phyloP scores from a whole-genome alignment of 2,329 filamentous ascomycete species.

The Xylariaceae sp. region DNA sequence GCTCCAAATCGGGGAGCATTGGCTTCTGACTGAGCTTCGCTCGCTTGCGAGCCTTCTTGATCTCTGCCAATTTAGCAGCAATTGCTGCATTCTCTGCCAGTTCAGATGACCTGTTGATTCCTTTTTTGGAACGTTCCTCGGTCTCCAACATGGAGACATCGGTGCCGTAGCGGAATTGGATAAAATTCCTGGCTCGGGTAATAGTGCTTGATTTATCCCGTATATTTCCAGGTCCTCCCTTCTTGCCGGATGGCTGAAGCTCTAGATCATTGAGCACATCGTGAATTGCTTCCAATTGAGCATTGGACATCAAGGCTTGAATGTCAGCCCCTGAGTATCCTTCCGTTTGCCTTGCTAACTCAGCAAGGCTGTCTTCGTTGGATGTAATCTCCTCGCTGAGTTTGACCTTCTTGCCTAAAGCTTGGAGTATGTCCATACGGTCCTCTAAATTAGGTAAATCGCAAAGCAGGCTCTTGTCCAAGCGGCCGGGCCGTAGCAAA shows the following conservation, averaged over 20 bases:
- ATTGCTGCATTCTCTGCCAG: constrained; percentile 77
- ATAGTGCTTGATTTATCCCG: constrained; percentile 26
- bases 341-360: constrained; percentile 74
- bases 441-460: constrained; percentile 80
- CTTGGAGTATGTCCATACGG: constrained; percentile 80
- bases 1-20: constrained; percentile 17
- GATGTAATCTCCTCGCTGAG: constrained; percentile 63
- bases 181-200: constrained; percentile 51
- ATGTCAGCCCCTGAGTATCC: constrained; percentile 93
- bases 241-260: constrained; percentile 21
- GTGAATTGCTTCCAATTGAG: constrained; percentile 94
- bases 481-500: constrained; percentile 79
- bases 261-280: constrained; percentile 70
- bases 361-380: constrained; percentile 53
- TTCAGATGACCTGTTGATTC: constrained; percentile 47
- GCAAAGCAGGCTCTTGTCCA: constrained; percentile 91
- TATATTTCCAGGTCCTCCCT: constrained; percentile 32
- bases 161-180: constrained; percentile 79
- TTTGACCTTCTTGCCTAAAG: constrained; percentile 76
- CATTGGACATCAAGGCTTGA: constrained; percentile 92
- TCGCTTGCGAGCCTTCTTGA: constrained; percentile 67
- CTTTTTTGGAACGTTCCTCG: constrained; percentile 33
- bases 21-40: constrained; percentile 46
- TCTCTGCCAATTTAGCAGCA: constrained; percentile 72
- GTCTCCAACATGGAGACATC: constrained; percentile 44